Conservation (phyloP, 2,329 filamentous ascomycete species). For the Chaetomiaceae sp. region DNA sequence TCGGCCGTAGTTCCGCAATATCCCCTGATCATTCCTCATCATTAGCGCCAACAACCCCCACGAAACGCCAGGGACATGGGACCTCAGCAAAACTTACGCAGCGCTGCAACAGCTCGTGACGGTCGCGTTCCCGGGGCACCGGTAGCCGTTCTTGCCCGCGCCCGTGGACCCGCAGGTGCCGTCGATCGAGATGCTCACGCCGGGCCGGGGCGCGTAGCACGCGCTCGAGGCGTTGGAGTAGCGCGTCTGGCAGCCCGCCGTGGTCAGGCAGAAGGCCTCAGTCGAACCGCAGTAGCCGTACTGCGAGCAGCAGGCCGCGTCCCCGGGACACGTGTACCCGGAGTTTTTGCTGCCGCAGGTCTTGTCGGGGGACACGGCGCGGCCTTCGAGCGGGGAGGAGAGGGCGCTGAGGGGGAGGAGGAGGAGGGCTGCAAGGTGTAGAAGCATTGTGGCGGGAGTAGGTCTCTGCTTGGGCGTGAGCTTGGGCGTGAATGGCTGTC, state of each 20-base stretch:
- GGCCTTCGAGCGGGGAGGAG: neutral
- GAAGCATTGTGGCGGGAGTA: neutral
- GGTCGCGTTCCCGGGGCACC: slow-evolving; percentile 25
- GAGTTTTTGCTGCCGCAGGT: slow-evolving; percentile 30
- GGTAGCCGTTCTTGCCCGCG: slow-evolving; percentile 30
- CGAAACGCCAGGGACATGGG: neutral
- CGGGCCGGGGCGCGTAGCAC: slow-evolving; percentile 29
- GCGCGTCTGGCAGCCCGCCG: slow-evolving; percentile 29
- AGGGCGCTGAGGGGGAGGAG: slow-evolving; percentile 8
- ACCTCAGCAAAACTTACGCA: slow-evolving; percentile 24
- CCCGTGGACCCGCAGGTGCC: slow-evolving; percentile 31
- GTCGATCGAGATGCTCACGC: slow-evolving; percentile 30
- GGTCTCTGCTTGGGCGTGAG: neutral
- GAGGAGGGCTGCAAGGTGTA: neutral
- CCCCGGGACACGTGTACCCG: slow-evolving; percentile 31
- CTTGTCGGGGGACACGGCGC: slow-evolving; percentile 30
- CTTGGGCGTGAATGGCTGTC: neutral
- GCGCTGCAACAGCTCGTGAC: slow-evolving; percentile 28
- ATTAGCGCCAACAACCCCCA: neutral
- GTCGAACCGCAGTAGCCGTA: slow-evolving; percentile 32
- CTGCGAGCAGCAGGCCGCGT: slow-evolving; percentile 30
- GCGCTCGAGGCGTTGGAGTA: slow-evolving; percentile 30
- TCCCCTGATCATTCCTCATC: slow-evolving; percentile 21
- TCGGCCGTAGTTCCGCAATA: slow-evolving; percentile 31
- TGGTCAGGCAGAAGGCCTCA: slow-evolving; percentile 30